A percentile compares a stretch with the other conserved stretches of the same genome.
Evolutionary conservation across 805 yeast species (phyloP).

Genomic region (Candida yuanshanica): DNA sequence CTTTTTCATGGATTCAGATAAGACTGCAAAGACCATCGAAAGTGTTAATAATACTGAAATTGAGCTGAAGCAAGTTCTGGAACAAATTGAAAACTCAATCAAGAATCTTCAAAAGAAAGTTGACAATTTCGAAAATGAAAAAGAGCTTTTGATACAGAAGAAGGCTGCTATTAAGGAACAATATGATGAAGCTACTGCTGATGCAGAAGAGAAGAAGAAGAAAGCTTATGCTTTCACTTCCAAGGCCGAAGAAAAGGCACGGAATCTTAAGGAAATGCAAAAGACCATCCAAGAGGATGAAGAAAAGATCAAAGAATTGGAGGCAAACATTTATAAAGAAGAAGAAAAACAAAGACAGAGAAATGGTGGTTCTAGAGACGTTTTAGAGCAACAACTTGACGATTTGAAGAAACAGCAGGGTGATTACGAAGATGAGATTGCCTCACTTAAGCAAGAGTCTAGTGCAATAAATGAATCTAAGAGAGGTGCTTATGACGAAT

Average conservation of each 20-base stretch:
- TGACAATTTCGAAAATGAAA: neutral
- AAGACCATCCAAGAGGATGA: conserved; percentile 14
- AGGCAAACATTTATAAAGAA: conserved; percentile 16
- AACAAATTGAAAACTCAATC: conserved; percentile 5
- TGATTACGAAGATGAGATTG: neutral
- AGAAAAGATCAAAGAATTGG: conserved; percentile 15
- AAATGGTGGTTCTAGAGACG: conserved; percentile 21
- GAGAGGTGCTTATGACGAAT: conserved; percentile 5
- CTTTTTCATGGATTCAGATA: conserved; percentile 39
- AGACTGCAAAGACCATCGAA: conserved; percentile 5
- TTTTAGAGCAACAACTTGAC: conserved; percentile 10
- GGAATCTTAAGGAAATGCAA: conserved; percentile 15
- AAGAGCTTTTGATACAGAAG: conserved; percentile 5
- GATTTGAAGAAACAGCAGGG: neutral
- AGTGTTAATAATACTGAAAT: conserved; percentile 10
- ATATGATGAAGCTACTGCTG: conserved; percentile 17
- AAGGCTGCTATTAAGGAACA: conserved; percentile 6
- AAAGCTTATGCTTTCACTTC: conserved; percentile 3
- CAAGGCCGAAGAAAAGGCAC: conserved; percentile 14
- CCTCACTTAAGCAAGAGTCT: conserved; percentile 1
- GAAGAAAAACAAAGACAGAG: conserved; percentile 25
- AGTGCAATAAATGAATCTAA: neutral
- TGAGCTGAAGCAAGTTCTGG: conserved; percentile 8
- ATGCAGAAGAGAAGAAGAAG: conserved; percentile 8
- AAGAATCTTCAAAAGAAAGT: conserved; percentile 2